Evolutionary conservation across 177 flowering plant species (phyloP).

Genomic region (Vitis hybrid): DNA sequence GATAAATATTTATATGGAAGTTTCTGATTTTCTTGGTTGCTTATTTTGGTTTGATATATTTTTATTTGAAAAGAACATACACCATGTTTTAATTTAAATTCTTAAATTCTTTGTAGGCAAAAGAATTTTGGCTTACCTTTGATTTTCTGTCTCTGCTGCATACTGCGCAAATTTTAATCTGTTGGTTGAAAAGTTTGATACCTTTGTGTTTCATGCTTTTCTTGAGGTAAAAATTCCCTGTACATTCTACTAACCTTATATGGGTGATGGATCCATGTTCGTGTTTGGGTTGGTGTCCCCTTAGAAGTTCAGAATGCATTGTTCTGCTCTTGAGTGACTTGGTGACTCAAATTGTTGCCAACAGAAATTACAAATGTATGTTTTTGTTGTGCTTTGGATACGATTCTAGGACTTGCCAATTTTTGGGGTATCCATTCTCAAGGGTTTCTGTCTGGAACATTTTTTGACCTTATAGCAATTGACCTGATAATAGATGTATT

Average conservation of each 20-base stretch:
- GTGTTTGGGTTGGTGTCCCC: background rate
- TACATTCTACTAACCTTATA: background rate
- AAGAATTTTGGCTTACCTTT: background rate
- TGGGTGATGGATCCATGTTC: background rate
- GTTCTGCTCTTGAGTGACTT: too few relatives aligned
- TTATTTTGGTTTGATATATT: background rate
- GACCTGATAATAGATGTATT: too few relatives aligned
- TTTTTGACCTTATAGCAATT: too few relatives aligned
- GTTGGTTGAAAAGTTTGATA: background rate
- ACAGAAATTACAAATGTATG: too few relatives aligned
- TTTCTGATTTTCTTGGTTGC: constrained; percentile 1
- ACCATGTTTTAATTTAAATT: background rate
- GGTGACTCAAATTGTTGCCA: too few relatives aligned
- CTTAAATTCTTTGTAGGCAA: background rate
- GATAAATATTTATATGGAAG: background rate
- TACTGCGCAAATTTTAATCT: background rate
- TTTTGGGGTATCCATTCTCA: too few relatives aligned
- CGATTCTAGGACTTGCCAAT: too few relatives aligned
- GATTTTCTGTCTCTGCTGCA: background rate
- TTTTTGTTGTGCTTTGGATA: too few relatives aligned
- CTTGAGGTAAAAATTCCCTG: background rate
- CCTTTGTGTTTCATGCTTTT: background rate
- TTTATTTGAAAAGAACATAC: background rate
- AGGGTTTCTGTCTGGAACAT: too few relatives aligned
- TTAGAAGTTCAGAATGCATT: background rate